phyloP scores from a whole-genome alignment of 2,329 filamentous ascomycete species.

The Ascochyta pisi region DNA sequence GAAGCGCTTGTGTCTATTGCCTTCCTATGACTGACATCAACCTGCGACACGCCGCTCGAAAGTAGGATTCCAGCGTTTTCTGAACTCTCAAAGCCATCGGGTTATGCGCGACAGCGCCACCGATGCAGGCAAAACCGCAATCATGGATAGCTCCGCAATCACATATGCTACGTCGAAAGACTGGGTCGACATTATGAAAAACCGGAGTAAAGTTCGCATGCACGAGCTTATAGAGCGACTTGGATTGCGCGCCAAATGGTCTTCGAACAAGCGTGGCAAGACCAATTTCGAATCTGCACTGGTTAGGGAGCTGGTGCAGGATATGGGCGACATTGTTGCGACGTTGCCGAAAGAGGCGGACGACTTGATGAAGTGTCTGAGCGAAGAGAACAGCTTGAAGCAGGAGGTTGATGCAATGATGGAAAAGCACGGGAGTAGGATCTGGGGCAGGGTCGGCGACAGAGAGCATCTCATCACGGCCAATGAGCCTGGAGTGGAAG shows the following conservation, averaged over 20 bases:
- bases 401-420: constrained; percentile 40
- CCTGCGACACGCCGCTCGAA: constrained; percentile 1
- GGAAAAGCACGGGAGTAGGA: constrained; percentile 41
- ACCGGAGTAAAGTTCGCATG: constrained; percentile 45
- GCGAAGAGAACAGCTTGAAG: constrained; percentile 38
- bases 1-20: constrained; percentile 2
- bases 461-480: constrained; percentile 44
- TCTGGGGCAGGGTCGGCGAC: constrained; percentile 42
- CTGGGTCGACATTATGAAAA: constrained; percentile 49
- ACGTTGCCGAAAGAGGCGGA: constrained; percentile 44
- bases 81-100: background rate
- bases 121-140: constrained; percentile 17
- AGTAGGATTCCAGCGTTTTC: background rate
- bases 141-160: constrained; percentile 37
- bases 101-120: background rate
- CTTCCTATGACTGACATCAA: constrained; percentile 4
- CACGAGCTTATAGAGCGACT: constrained; percentile 47
- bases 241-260: constrained; percentile 46
- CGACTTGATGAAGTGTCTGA: constrained; percentile 39
- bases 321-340: constrained; percentile 43
- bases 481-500: constrained; percentile 42
- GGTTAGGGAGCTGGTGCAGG: constrained; percentile 43
- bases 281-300: constrained; percentile 46
- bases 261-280: constrained; percentile 48
- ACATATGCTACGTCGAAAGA: constrained; percentile 43